These are phyloP conservation scores for Volvariella volvacea DNA, from an alignment of 1,284 basidiomycete species.

Conservation along the genomic window DNA sequence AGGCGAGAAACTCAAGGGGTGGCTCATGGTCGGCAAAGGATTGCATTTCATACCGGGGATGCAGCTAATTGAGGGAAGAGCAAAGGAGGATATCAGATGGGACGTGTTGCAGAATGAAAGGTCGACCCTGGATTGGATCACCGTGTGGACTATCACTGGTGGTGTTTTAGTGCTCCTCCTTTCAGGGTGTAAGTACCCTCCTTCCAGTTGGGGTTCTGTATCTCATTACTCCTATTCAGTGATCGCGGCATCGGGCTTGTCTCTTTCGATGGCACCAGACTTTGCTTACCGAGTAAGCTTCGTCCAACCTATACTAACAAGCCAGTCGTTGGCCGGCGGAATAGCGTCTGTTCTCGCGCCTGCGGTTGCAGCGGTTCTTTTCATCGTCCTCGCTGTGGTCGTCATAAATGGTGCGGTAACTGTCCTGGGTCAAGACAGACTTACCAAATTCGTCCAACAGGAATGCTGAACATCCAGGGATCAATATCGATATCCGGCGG, in stretches of 20 bases:
- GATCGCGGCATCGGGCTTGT: constrained; percentile 61
- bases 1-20: constrained; percentile 63
- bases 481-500: constrained; percentile 56
- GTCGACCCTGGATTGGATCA: constrained; percentile 32
- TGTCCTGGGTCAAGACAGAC: not conserved
- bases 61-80: constrained; percentile 65
- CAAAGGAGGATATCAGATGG: constrained; percentile 80
- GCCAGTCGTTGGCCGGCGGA: constrained; percentile 48
- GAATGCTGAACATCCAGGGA: constrained; percentile 43
- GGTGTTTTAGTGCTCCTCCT: constrained; percentile 47
- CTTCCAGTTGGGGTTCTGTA: constrained; percentile 1
- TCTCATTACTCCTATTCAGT: constrained; percentile 34
- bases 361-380: constrained; percentile 51
- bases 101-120: constrained; percentile 60
- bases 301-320: constrained; percentile 44
- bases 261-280: constrained; percentile 61
- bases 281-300: constrained; percentile 66
- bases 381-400: constrained; percentile 47
- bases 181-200: constrained; percentile 50
- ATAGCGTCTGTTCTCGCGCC: constrained; percentile 63
- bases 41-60: constrained; percentile 57
- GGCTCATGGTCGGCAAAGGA: constrained; percentile 70
- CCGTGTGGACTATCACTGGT: constrained; percentile 52
- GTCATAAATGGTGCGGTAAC: constrained; percentile 50
- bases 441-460: constrained; percentile 21